These are phyloP conservation scores for Leucoagaricus sp. DNA, from an alignment of 1,284 basidiomycete species.

Conservation along the genomic window DNA sequence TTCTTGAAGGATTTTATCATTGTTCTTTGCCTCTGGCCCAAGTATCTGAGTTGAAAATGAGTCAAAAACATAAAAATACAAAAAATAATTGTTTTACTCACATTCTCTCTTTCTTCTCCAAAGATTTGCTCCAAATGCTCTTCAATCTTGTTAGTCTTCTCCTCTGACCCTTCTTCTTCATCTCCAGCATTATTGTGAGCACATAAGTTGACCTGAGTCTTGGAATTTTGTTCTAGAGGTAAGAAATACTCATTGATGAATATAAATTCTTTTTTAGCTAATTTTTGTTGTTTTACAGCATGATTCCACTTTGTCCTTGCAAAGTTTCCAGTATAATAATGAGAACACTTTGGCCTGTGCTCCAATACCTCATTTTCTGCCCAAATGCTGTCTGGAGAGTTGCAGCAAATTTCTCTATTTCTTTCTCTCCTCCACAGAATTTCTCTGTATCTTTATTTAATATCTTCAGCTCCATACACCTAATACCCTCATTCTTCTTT, in stretches of 20 bases:
- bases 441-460: no score
- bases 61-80: no score
- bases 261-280: neutral
- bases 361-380: no score
- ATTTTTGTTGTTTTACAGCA: neutral
- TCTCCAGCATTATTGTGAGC: no score
- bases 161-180: neutral
- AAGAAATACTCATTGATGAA: neutral
- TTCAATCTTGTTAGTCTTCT: neutral
- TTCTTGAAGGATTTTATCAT: neutral
- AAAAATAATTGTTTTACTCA: no score
- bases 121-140: neutral
- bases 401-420: no score
- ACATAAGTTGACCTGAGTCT: no score
- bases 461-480: no score
- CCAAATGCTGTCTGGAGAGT: no score
- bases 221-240: neutral
- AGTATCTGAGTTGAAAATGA: no score
- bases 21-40: neutral
- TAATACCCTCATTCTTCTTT: no score
- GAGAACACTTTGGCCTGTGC: neutral
- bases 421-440: no score
- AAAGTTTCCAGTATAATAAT: neutral
- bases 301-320: neutral
- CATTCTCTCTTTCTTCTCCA: neutral